Conservation (phyloP, 2,329 filamentous ascomycete genomes). For the Rhinocladiella similis region DNA sequence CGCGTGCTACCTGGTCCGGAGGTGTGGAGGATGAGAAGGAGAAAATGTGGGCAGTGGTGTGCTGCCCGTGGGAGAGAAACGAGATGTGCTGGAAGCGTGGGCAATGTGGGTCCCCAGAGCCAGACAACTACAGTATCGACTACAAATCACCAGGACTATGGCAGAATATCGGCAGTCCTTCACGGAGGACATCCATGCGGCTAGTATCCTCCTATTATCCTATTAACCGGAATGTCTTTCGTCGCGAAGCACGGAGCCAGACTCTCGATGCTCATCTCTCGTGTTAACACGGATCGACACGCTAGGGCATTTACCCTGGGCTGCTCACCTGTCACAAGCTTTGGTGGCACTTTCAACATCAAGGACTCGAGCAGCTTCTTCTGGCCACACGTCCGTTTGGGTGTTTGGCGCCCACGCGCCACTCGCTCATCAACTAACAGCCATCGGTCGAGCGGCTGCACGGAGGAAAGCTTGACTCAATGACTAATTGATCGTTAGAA, state of each 20-base stretch:
- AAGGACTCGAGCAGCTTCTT: not conserved
- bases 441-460: not conserved
- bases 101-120: too few species aligned
- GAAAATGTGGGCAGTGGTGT: not conserved
- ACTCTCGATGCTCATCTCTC: not conserved
- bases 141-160: too few species aligned
- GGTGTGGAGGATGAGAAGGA: conserved; percentile 7
- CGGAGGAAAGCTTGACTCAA: not conserved
- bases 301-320: not conserved
- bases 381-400: not conserved
- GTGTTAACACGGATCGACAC: not conserved
- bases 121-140: not conserved
- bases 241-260: not conserved
- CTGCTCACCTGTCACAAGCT: not conserved
- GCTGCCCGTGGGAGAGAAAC: not conserved
- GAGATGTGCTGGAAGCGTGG: not conserved
- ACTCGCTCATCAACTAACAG: not conserved
- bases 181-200: not conserved
- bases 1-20: conserved; percentile 1
- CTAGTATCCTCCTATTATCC: conserved; percentile 10
- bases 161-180: not conserved
- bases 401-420: not conserved
- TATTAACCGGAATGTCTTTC: conserved; percentile 14
- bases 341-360: not conserved
- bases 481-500: too few species aligned